phyloP scores from a whole-genome alignment of 1,139 yeast genomes.

The Arxiozyma slooffiae region DNA sequence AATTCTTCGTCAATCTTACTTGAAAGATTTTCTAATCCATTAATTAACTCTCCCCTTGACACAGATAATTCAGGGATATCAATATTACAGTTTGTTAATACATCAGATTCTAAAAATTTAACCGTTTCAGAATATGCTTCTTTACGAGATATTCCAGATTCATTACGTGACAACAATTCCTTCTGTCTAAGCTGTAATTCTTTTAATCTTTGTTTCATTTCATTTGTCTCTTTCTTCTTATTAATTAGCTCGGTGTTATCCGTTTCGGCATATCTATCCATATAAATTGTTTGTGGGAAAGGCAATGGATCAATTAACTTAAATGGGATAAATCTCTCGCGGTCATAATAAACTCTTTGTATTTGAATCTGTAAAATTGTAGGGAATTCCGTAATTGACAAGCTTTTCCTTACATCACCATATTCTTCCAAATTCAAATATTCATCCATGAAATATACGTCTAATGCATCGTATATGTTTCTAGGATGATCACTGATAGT shows the following conservation, averaged over 20 bases:
- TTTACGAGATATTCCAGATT: constrained; percentile 38
- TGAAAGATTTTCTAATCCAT: constrained; percentile 27
- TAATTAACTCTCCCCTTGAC: constrained; percentile 17
- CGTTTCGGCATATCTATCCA: constrained; percentile 81
- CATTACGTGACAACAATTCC: constrained; percentile 37
- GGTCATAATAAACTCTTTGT: constrained; percentile 85
- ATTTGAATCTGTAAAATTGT: constrained; percentile 82
- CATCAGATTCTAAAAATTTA: constrained; percentile 42
- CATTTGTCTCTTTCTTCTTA: constrained; percentile 50
- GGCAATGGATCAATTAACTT: constrained; percentile 77
- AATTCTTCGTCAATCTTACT: constrained; percentile 34
- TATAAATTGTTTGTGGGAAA: constrained; percentile 63
- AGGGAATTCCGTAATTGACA: constrained; percentile 65
- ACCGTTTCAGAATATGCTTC: constrained; percentile 48
- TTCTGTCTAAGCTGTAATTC: constrained; percentile 38
- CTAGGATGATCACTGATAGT: constrained; percentile 83
- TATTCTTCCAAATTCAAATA: constrained; percentile 55
- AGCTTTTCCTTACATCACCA: constrained; percentile 62
- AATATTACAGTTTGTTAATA: constrained; percentile 33
- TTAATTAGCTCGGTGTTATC: constrained; percentile 43
- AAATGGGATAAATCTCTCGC: constrained; percentile 61
- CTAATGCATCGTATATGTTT: constrained; percentile 83
- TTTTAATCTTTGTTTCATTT: constrained; percentile 52
- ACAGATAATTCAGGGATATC: constrained; percentile 6
- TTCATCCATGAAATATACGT: constrained; percentile 65